Evolutionary conservation across 129 eudicot species (phyloP).

Genomic region (Centella asiatica): DNA sequence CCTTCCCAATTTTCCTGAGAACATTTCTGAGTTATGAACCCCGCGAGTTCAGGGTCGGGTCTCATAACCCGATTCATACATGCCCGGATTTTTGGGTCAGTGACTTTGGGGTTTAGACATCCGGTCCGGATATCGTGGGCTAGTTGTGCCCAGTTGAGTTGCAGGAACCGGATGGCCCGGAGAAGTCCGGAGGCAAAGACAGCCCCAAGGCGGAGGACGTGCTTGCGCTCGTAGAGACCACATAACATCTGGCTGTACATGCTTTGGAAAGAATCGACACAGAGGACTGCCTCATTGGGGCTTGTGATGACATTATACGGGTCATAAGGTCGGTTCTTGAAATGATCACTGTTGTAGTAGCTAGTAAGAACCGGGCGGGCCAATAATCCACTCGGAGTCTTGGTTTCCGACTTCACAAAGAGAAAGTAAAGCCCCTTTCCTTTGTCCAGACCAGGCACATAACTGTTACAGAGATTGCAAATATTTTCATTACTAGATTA

Average conservation of each 20-base stretch:
- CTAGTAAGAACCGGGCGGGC: slow-evolving; percentile 95
- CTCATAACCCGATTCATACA: slow-evolving; percentile 42
- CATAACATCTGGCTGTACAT: slow-evolving; percentile 93
- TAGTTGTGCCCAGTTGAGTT: slow-evolving; percentile 69
- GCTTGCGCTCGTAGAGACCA: slow-evolving; percentile 71
- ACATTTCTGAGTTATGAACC: slow-evolving; percentile 47
- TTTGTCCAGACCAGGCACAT: slow-evolving; percentile 79
- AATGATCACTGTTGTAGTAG: slow-evolving; percentile 87
- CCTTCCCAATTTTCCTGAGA: slow-evolving; percentile 60
- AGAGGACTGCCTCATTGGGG: slow-evolving; percentile 85
- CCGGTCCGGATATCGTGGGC: slow-evolving; percentile 74
- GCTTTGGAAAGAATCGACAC: slow-evolving; percentile 87
- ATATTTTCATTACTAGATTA: slow-evolving; percentile 8
- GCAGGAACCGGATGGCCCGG: slow-evolving; percentile 96
- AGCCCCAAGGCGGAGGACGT: slow-evolving; percentile 88
- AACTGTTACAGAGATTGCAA: slow-evolving; percentile 34
- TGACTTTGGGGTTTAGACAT: slow-evolving; percentile 38
- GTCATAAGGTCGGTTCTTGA: slow-evolving; percentile 88
- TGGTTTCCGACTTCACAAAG: slow-evolving; percentile 83
- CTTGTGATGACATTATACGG: slow-evolving; percentile 88
- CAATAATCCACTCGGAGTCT: slow-evolving; percentile 82
- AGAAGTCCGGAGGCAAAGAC: slow-evolving; percentile 93
- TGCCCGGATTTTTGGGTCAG: slow-evolving; percentile 34
- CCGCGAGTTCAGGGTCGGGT: slow-evolving; percentile 56
- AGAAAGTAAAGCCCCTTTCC: slow-evolving; percentile 89